Base-by-base conservation (phyloP, 352 stramenopile species). In the Phytophthora idaei region DNA sequence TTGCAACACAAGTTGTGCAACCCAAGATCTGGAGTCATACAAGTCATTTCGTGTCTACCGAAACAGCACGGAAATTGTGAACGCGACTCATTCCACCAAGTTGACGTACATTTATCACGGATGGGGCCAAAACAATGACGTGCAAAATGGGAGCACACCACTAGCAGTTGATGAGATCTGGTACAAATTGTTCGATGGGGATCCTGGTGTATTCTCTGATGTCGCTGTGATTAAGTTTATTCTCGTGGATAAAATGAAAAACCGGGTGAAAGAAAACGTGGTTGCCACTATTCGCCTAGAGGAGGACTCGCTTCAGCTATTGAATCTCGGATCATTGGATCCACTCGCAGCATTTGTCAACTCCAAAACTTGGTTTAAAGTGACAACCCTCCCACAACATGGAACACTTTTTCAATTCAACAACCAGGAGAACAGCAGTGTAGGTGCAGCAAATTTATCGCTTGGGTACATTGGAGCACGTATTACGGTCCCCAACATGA, bases 321-420 rank as follows among this genome's bases (percentile, higher is more conserved):
- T 92, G 14, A 49, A 57, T 27, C 49, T 93, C 7, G 41, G 28
- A 2, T 50, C 73, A 7, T 31, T 87, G 5, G 85, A 93, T 34
- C 79, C 80, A 6, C 57, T 87, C 2, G 50, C 67, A 12, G 70
- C 76, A 36, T 54, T 74, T 52, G 45, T 87, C 12, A 63, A 64
- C 46, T 48, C 70, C 25, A 62, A 57, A n/a, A 75, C 60, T 12
- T 37, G 31, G n/a, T 79, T 87, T 14, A 32, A 60, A 27, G 55
- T 93, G 37, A 76, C 69, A 1, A 27, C 49, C 27, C 53, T 85
- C 3, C 85, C 85, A 45, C 57, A 51, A 0, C 59, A 85, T 58
- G 85, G 85, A 36, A 21, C 52, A 5, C 64, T 93, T 27, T 90
- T 79, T 44, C 83, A 93, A 48, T 90, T 76, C 51, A 69, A 66